phyloP scores from a whole-genome alignment of 352 stramenopile species.

The Phytophthora pisi region DNA sequence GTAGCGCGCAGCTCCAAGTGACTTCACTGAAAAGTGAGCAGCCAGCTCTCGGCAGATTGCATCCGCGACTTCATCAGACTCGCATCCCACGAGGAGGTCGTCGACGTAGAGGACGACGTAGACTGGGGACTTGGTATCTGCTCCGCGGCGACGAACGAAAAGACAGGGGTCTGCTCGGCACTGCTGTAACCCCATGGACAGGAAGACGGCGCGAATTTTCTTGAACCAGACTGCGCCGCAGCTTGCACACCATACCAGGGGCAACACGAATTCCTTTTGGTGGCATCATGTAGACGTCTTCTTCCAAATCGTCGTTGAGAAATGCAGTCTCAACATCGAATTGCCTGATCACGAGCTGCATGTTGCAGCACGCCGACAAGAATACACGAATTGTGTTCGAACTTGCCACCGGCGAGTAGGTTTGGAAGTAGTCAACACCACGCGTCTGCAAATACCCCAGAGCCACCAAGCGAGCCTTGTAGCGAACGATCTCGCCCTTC shows the following conservation, averaged over 20 bases:
- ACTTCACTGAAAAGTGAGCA: conserved; percentile 15
- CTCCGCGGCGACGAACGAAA: conserved; percentile 6
- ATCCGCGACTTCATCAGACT: neutral
- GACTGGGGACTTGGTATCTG: neutral
- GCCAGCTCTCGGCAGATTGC: neutral
- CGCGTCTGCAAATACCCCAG: conserved; percentile 30
- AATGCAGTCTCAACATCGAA: conserved; percentile 43
- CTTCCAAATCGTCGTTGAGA: conserved; percentile 38
- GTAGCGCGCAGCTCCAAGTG: neutral
- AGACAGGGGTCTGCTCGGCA: conserved; percentile 12
- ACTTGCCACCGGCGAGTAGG: conserved; percentile 35
- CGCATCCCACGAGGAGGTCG: conserved; percentile 14
- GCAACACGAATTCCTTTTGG: conserved; percentile 19
- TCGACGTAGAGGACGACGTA: conserved; percentile 23
- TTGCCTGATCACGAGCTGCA: conserved; percentile 23
- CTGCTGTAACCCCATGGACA: conserved; percentile 1
- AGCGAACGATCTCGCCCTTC: conserved; percentile 23
- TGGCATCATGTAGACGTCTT: conserved; percentile 34
- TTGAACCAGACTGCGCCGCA: conserved; percentile 36
- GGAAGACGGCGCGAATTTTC: conserved; percentile 26
- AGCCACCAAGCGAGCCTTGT: conserved; percentile 36
- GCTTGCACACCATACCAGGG: conserved; percentile 21
- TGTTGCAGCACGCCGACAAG: conserved; percentile 25
- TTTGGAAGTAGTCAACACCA: conserved; percentile 33
- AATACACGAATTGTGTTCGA: conserved; percentile 31